Evolutionary conservation across 306 rosid species (phyloP).

Genomic region (Dalbergia cochinchinensis): DNA sequence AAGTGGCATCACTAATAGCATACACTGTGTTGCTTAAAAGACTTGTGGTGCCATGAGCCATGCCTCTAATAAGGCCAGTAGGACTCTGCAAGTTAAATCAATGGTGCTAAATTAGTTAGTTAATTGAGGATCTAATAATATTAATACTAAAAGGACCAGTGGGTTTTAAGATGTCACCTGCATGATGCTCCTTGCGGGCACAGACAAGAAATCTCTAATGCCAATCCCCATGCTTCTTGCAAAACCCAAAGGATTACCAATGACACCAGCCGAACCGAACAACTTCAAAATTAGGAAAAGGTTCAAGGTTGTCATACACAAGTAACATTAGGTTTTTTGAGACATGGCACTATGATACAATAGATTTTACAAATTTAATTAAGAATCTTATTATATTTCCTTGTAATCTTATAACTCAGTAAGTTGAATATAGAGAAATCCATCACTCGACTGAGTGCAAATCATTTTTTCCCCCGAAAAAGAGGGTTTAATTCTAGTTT

Average conservation of each 20-base stretch:
- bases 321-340: constrained; percentile 1
- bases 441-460: constrained; percentile 11
- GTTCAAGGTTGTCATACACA: constrained; percentile 26
- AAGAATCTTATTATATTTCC: constrained; percentile 5
- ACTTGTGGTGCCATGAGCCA: constrained; percentile 97
- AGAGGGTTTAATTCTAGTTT: neutral
- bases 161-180: constrained; percentile 55
- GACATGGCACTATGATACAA: neutral
- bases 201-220: constrained; percentile 86
- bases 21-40: constrained; percentile 91
- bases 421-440: constrained; percentile 9
- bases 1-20: constrained; percentile 94
- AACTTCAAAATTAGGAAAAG: constrained; percentile 63
- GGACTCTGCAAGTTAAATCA: constrained; percentile 76
- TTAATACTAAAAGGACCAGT: neutral
- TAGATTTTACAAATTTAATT: constrained; percentile 19
- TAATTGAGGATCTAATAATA: constrained; percentile 10
- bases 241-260: constrained; percentile 98
- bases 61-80: constrained; percentile 82
- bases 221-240: constrained; percentile 94
- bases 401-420: constrained; percentile 14
- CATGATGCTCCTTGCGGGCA: constrained; percentile 83
- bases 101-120: constrained; percentile 28
- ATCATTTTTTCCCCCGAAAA: constrained; percentile 2
- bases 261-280: constrained; percentile 97